Conservation (phyloP, 768 basidiomycete genomes). For the Butyriboletus loyo region DNA sequence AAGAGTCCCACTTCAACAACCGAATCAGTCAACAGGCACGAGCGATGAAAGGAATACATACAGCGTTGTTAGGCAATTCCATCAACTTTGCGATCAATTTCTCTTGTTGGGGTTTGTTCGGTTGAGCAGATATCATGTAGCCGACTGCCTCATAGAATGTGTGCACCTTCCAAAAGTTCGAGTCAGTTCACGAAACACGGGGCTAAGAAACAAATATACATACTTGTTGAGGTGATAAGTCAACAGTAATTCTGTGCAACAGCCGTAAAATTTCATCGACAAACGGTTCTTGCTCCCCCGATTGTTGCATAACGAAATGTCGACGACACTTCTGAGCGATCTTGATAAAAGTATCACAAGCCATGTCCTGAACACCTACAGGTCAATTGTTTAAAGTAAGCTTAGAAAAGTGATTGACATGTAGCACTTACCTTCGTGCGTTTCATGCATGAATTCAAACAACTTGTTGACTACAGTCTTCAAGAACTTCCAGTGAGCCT, state of each 20-base stretch:
- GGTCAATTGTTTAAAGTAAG: not conserved
- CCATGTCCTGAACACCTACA: conserved; percentile 98
- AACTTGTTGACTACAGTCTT: conserved; percentile 99
- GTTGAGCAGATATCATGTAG: conserved; percentile 99
- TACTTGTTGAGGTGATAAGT: conserved; percentile 85
- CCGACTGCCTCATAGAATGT: conserved; percentile 99
- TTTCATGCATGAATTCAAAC: conserved; percentile 99
- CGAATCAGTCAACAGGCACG: not conserved
- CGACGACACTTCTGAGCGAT: conserved; percentile 98
- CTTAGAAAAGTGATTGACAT: not conserved
- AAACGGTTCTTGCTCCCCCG: conserved; percentile 95
- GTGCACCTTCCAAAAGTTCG: conserved; percentile 54
- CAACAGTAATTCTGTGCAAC: conserved; percentile 91
- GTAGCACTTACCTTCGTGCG: conserved; percentile 73
- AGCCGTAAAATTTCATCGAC: conserved; percentile 94
- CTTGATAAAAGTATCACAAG: conserved; percentile 99
- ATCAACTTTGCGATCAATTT: conserved; percentile 92
- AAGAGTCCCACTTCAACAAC: conserved; percentile 79
- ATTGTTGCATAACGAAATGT: conserved; percentile 98
- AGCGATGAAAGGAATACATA: conserved; percentile 37
- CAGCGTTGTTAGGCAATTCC: conserved; percentile 96
- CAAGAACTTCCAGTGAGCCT: conserved; percentile 99
- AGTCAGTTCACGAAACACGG: conserved; percentile 8
- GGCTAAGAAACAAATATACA: not conserved
- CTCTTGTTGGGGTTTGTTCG: conserved; percentile 96